phyloP scores from a whole-genome alignment of 2,329 filamentous ascomycete species.

The Penicillium sp. region DNA sequence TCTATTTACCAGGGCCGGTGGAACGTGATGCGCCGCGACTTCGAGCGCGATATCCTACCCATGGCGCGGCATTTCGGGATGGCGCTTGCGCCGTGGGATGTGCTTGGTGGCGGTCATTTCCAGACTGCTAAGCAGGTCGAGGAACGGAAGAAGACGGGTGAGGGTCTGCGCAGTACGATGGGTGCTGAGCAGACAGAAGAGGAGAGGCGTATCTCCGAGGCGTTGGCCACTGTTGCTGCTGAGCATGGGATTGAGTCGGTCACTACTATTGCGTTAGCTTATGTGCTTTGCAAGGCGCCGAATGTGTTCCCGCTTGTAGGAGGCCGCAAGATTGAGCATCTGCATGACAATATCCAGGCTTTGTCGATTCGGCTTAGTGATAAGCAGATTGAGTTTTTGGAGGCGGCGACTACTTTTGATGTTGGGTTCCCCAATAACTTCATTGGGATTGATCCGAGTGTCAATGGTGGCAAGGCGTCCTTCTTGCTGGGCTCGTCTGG shows the following conservation, averaged over 20 bases:
- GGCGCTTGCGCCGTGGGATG: conserved; percentile 53
- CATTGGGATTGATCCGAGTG: conserved; percentile 32
- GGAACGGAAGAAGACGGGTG: conserved; percentile 36
- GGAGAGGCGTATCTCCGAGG: conserved; percentile 46
- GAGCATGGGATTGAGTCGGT: conserved; percentile 49
- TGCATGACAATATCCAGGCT: conserved; percentile 35
- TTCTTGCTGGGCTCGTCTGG: conserved; percentile 9
- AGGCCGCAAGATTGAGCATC: conserved; percentile 59
- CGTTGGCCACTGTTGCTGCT: conserved; percentile 53
- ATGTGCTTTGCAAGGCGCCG: conserved; percentile 63
- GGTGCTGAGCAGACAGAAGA: conserved; percentile 38
- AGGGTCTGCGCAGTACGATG: conserved; percentile 31
- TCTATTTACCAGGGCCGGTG: conserved; percentile 35
- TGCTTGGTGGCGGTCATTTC: conserved; percentile 47
- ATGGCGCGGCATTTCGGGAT: conserved; percentile 37
- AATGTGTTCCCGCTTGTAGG: conserved; percentile 68
- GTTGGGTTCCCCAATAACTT: conserved; percentile 60
- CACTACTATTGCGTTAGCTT: conserved; percentile 60
- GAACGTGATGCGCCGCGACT: conserved; percentile 33
- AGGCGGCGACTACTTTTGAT: conserved; percentile 54
- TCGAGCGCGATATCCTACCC: conserved; percentile 38
- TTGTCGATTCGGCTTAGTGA: conserved; percentile 41
- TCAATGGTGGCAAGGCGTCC: conserved; percentile 14
- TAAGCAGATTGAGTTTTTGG: conserved; percentile 59
- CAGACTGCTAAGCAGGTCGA: conserved; percentile 43